A percentile compares a stretch with the other conserved stretches of the same genome.
These are phyloP conservation scores for Schwanniomyces polymorphus DNA, from an alignment of 805 yeast genomes.

Conservation along the genomic window DNA sequence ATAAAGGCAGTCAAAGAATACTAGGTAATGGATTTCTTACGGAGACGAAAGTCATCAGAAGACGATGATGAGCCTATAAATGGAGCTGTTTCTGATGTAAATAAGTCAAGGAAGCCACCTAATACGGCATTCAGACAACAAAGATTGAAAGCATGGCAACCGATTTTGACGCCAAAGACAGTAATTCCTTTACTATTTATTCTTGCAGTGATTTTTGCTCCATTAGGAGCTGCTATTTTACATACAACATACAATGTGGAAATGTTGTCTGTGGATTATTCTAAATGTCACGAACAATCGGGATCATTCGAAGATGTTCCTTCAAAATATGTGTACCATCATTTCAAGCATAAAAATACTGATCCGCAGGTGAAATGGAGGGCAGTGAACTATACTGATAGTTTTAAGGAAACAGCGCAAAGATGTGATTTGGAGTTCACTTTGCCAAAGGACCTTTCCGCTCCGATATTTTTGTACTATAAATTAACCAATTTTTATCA, in stretches of 20 bases:
- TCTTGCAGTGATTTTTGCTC: slow-evolving; percentile 79
- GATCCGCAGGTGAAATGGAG: slow-evolving; percentile 66
- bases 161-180: slow-evolving; percentile 87
- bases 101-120: slow-evolving; percentile 43
- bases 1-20: neutral
- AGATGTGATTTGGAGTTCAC: slow-evolving; percentile 71
- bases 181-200: slow-evolving; percentile 82
- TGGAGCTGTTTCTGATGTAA: slow-evolving; percentile 15
- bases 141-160: slow-evolving; percentile 72
- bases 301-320: slow-evolving; percentile 55
- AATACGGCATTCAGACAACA: slow-evolving; percentile 81
- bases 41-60: slow-evolving; percentile 29
- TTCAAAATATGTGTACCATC: slow-evolving; percentile 52
- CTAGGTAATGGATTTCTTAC: slow-evolving; percentile 31
- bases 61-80: slow-evolving; percentile 14
- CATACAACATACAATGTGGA: slow-evolving; percentile 80
- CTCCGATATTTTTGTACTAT: slow-evolving; percentile 78
- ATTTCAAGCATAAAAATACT: slow-evolving; percentile 52
- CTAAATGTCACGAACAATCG: slow-evolving; percentile 61
- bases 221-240: slow-evolving; percentile 84
- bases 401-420: slow-evolving; percentile 33
- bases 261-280: slow-evolving; percentile 71
- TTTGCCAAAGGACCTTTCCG: slow-evolving; percentile 66
- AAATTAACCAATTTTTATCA: slow-evolving; percentile 88
- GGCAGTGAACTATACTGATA: slow-evolving; percentile 32